phyloP scores from a whole-genome alignment of 2,329 filamentous ascomycete genomes.

The Xylariaceae sp. region DNA sequence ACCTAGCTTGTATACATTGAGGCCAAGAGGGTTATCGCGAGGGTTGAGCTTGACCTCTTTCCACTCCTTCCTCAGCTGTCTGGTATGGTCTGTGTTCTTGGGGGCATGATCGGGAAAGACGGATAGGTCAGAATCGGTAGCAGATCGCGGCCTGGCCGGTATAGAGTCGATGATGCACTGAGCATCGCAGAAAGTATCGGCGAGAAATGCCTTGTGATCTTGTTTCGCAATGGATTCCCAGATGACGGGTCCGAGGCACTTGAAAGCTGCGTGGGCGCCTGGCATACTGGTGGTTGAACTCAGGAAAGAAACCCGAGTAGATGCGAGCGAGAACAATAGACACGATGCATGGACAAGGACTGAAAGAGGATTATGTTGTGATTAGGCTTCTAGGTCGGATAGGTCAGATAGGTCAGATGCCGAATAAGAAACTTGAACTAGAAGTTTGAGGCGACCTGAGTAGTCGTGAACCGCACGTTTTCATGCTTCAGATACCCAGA shows the following conservation, averaged over 20 bases:
- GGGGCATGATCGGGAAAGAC: constrained; percentile 36
- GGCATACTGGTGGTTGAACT: constrained; percentile 10
- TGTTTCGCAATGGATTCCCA: constrained; percentile 40
- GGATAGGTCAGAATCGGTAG: constrained; percentile 50
- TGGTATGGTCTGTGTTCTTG: constrained; percentile 49
- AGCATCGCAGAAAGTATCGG: constrained; percentile 59
- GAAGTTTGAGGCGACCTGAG: too few relatives aligned
- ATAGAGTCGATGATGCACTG: constrained; percentile 74
- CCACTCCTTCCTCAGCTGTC: constrained; percentile 74
- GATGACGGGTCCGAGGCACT: constrained; percentile 46
- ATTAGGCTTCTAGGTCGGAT: too few relatives aligned
- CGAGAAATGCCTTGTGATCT: constrained; percentile 49
- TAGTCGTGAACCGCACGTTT: too few relatives aligned
- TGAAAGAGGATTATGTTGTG: too few relatives aligned
- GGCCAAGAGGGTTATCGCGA: constrained; percentile 69
- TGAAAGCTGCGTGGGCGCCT: constrained; percentile 43
- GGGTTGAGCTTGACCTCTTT: constrained; percentile 73
- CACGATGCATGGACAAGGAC: too few relatives aligned
- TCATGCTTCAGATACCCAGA: too few relatives aligned
- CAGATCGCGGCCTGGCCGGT: constrained; percentile 55
- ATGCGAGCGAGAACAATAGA: too few relatives aligned
- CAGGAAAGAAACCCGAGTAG: too few relatives aligned
- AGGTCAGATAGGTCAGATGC: too few relatives aligned
- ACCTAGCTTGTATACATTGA: constrained; percentile 74
- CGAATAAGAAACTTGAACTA: too few relatives aligned